Conservation (phyloP, 352 stramenopile species). For the Phytophthora citricola region DNA sequence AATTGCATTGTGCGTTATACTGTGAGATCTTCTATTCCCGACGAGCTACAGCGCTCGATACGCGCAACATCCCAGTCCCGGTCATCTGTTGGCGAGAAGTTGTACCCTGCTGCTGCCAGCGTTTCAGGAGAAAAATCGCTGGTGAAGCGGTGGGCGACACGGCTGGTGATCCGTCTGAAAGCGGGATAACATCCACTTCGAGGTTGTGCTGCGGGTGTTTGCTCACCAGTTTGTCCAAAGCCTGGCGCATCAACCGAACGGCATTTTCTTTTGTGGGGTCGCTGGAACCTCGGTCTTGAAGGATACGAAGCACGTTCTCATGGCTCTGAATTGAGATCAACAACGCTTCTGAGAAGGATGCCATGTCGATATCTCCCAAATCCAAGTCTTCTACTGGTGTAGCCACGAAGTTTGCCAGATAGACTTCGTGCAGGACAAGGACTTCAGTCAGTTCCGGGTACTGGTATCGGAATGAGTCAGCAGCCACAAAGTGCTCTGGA, state of each 20-base stretch:
- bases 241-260: conserved; percentile 73
- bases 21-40: conserved; percentile 60
- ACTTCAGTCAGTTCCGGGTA: conserved; percentile 80
- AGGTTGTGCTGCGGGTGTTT: conserved; percentile 82
- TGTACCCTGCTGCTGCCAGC: conserved; percentile 13
- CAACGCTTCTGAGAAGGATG: conserved; percentile 75
- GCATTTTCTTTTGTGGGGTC: conserved; percentile 65
- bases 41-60: conserved; percentile 48
- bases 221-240: conserved; percentile 79
- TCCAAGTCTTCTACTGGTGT: conserved; percentile 51
- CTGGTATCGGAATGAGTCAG: conserved; percentile 87
- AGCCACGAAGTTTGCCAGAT: conserved; percentile 82
- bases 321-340: conserved; percentile 86
- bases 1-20: conserved; percentile 28
- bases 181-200: conserved; percentile 42
- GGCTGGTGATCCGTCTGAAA: conserved; percentile 20
- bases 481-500: conserved; percentile 85
- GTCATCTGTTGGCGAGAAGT: conserved; percentile 34
- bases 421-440: conserved; percentile 82
- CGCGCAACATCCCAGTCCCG: conserved; percentile 35
- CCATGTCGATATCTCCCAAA: conserved; percentile 78
- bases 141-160: conserved; percentile 13
- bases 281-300: conserved; percentile 69
- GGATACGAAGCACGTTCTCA: conserved; percentile 81
- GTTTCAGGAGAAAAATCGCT: conserved; percentile 16